Evolutionary conservation across 2,329 filamentous ascomycete species (phyloP).

Genomic region (Dactylellina parvicollis): DNA sequence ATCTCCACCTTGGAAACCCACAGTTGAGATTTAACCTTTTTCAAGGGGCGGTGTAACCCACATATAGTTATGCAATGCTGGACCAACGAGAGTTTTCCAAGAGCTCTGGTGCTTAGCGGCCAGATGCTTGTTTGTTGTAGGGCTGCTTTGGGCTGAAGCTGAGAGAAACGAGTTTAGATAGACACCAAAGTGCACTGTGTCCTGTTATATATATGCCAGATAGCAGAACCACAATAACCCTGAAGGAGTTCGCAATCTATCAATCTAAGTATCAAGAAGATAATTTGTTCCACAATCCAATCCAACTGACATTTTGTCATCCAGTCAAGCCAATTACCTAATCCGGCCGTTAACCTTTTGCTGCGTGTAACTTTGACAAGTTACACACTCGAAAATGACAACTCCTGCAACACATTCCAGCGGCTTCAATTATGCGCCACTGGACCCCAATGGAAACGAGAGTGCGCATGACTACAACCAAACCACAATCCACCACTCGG

Average conservation of each 20-base stretch:
- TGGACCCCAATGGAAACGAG: background rate
- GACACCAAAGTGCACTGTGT: no score
- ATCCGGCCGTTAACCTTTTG: background rate
- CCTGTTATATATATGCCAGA: background rate
- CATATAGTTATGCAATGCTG: background rate
- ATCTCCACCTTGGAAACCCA: background rate
- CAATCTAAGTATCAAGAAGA: no score
- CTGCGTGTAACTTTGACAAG: constrained; percentile 18
- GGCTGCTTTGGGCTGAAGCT: constrained; percentile 28
- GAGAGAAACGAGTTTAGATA: constrained; percentile 13
- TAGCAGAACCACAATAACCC: background rate
- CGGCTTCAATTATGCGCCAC: constrained; percentile 10
- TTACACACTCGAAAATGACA: constrained; percentile 29
- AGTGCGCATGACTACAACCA: background rate
- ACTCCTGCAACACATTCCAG: constrained; percentile 43
- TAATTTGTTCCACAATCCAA: no score
- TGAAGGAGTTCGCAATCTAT: background rate
- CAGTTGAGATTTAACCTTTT: background rate
- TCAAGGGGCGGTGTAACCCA: background rate
- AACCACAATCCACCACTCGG: background rate
- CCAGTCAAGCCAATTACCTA: no score
- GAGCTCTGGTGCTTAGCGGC: background rate
- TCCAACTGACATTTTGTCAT: background rate
- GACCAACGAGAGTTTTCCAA: background rate
- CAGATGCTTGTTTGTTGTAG: background rate